Evolutionary conservation across 2,329 filamentous ascomycete species (phyloP).

Genomic region (Raffaelea ambrosiae): DNA sequence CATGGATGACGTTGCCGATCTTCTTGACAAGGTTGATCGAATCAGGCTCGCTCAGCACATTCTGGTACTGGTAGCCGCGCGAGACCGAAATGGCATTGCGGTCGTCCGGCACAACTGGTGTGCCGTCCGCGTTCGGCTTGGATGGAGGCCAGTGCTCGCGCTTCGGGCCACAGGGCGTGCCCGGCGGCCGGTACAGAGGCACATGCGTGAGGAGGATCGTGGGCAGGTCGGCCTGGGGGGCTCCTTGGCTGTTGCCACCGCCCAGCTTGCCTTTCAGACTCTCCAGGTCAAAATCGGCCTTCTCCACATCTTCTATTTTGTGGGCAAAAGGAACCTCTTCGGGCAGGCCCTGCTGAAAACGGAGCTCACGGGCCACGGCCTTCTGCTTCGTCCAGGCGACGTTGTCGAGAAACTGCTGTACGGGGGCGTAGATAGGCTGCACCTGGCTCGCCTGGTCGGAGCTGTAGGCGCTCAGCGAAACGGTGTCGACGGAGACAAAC

Average conservation of each 20-base stretch:
- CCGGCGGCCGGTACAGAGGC: constrained; percentile 72
- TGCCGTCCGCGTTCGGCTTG: constrained; percentile 45
- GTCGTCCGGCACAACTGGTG: constrained; percentile 51
- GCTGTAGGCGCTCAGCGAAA: constrained; percentile 70
- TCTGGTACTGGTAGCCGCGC: constrained; percentile 91
- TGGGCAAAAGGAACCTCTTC: constrained; percentile 50
- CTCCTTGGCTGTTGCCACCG: background rate
- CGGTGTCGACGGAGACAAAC: constrained; percentile 82
- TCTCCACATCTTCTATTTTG: constrained; percentile 47
- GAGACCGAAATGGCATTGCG: constrained; percentile 71
- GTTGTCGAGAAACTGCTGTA: constrained; percentile 64
- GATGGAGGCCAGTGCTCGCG: constrained; percentile 77
- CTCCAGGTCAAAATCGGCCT: constrained; percentile 29
- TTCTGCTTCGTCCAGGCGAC: constrained; percentile 58
- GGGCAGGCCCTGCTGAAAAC: constrained; percentile 51
- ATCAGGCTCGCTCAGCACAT: constrained; percentile 71
- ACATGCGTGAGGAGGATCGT: constrained; percentile 88
- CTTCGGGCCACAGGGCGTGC: constrained; percentile 78
- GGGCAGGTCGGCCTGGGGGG: constrained; percentile 55
- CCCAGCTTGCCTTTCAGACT: background rate
- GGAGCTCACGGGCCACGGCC: constrained; percentile 61
- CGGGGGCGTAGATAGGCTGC: constrained; percentile 62
- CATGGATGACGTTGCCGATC: constrained; percentile 72
- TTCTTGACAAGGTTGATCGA: constrained; percentile 68
- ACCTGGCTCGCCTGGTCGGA: constrained; percentile 42